Evolutionary conservation across 2,329 filamentous ascomycete genomes (phyloP).

Genomic region (Aspergillus novofumigatus): DNA sequence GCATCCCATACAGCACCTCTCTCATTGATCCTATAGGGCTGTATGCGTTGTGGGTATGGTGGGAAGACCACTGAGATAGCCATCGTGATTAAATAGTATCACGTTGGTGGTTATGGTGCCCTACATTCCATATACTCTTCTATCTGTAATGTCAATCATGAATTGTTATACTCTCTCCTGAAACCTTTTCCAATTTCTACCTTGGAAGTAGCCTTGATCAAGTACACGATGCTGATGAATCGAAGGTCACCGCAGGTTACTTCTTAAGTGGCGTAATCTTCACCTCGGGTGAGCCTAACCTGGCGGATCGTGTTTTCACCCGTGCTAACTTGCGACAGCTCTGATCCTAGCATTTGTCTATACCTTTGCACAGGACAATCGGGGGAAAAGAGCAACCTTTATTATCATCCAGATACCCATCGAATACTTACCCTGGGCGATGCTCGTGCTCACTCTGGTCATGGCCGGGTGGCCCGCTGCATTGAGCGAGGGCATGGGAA

Average conservation of each 20-base stretch:
- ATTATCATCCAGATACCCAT: slow-evolving; percentile 80
- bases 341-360: slow-evolving; percentile 78
- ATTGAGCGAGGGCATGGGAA: slow-evolving; percentile 66
- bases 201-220: slow-evolving; percentile 19
- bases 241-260: slow-evolving; percentile 41
- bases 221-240: slow-evolving; percentile 24
- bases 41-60: slow-evolving; percentile 68
- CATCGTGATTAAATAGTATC: slow-evolving; percentile 49
- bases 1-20: slow-evolving; percentile 56
- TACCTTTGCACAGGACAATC: slow-evolving; percentile 80
- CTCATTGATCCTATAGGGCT: slow-evolving; percentile 58
- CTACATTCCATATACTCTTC: slow-evolving; percentile 51
- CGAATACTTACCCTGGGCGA: slow-evolving; percentile 73
- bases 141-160: slow-evolving; percentile 19
- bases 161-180: slow-evolving; percentile 5
- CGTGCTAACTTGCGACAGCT: slow-evolving; percentile 51
- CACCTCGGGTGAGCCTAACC: slow-evolving; percentile 32
- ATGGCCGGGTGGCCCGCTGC: slow-evolving; percentile 57
- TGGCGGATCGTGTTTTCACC: not conserved
- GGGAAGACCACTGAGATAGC: slow-evolving; percentile 69
- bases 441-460: slow-evolving; percentile 71
- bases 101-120: slow-evolving; percentile 62
- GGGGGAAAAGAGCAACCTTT: slow-evolving; percentile 69
- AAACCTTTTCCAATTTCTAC: slow-evolving; percentile 6
- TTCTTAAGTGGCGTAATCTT: slow-evolving; percentile 32